Evolutionary conservation across 805 yeast species (phyloP), one percentile per base, ranked within the genome.

Genomic region (Lipomyces sp.): DNA sequence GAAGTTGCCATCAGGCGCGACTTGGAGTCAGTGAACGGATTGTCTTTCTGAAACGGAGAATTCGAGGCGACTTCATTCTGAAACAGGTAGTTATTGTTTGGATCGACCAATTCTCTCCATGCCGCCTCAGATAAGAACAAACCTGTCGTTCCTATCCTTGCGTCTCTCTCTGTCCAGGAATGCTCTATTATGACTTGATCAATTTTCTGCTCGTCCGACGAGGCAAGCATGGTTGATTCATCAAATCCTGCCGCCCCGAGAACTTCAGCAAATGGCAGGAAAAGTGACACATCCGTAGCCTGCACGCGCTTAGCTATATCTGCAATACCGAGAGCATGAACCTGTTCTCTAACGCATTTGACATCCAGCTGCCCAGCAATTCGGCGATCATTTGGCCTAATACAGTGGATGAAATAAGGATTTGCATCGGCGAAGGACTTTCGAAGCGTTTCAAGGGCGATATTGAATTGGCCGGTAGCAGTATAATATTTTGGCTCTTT

Each of bases 261-360:
- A 59, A 80, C 77, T 65, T 80, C 81, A 24, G 72, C 69, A 67
- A 78, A 80, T 5, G 81, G 76, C 75, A 80, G 69, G 65, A 80
- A 80, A 24, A 80, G 70, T 8, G 79, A 73, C 48, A 76, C 76
- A 60, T 80, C 82, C 13, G 77, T 77, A 39, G 65, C 65, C 61
- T 77, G 77, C n/a, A 80, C 79, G 2, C 80, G 74, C 37, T 73
- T 74, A 4, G 82, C 79, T 42, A 80, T 72, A 64, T 80, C 82
- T 5, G 82, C 79, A 18, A 80, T 71, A 6, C 82, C 81, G 33
- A 79, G 72, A 0, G 82, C 81, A 53, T 77, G 75, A 32, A 79
- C 75, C 67, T 80, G 82, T 67, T 79, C 81, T 15, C 82, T 74
- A 7, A 80, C 81, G 63, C 81, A 79, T 33, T 82, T 75, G 10